Percentiles rank a stretch among this genome's conserved stretches.
Conservation (phyloP, 345 rosid genomes). For the Barbarea vulgaris region DNA sequence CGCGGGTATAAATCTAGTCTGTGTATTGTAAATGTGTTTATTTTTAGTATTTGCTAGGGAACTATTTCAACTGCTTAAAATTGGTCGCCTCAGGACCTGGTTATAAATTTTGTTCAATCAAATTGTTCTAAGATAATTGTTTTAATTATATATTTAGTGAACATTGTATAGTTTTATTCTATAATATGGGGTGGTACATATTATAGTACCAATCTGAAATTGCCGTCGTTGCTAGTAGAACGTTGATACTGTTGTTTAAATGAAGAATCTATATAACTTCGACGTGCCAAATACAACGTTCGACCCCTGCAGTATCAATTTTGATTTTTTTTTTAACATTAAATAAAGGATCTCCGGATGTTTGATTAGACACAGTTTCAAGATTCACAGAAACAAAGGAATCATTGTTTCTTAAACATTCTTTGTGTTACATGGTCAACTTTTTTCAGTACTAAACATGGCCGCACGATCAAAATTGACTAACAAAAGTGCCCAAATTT, state of each 20-base stretch:
- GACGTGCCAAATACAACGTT: slow-evolving; percentile 37
- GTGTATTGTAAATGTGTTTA: neutral
- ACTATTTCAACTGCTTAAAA: neutral
- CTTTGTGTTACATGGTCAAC: slow-evolving; percentile 16
- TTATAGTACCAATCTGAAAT: neutral
- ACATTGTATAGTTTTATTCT: neutral
- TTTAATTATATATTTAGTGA: neutral
- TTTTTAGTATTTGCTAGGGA: neutral
- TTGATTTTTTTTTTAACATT: neutral
- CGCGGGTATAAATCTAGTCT: no score
- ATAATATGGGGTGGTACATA: neutral
- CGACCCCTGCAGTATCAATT: neutral
- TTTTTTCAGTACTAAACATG: slow-evolving; percentile 20
- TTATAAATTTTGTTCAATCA: neutral
- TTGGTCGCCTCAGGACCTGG: neutral
- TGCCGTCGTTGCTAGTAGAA: slow-evolving; percentile 18
- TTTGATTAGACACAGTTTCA: neutral
- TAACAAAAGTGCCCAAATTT: neutral
- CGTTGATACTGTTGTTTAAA: neutral
- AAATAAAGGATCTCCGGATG: neutral
- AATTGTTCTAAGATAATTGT: neutral
- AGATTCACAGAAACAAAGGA: neutral
- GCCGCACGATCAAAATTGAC: slow-evolving; percentile 33
- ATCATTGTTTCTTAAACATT: slow-evolving; percentile 27
- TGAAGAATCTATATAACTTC: slow-evolving; percentile 14